Conservation (phyloP, 1,284 basidiomycete genomes). For the Xerocomus cyaneibrunnescens region DNA sequence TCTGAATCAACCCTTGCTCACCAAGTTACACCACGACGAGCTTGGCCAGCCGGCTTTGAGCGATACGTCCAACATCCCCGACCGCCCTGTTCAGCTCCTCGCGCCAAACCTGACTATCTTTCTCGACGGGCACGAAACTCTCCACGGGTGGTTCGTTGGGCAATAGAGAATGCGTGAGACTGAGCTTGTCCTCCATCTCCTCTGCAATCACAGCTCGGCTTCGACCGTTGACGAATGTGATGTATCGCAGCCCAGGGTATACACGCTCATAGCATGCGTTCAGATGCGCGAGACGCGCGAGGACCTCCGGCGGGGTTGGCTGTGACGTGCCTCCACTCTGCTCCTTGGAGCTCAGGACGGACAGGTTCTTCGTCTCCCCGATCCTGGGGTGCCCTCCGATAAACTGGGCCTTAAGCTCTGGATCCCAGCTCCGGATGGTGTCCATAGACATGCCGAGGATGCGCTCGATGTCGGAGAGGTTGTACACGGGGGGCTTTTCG, state of each 20-base stretch:
- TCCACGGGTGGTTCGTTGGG: constrained; percentile 42
- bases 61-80: constrained; percentile 73
- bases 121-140: constrained; percentile 42
- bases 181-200: constrained; percentile 74
- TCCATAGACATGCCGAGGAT: constrained; percentile 62
- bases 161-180: constrained; percentile 49
- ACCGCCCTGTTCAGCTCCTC: constrained; percentile 70
- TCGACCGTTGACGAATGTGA: constrained; percentile 90
- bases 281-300: constrained; percentile 61
- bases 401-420: constrained; percentile 62
- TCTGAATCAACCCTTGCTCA: constrained; percentile 5
- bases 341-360: constrained; percentile 72
- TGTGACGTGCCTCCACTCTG: constrained; percentile 52
- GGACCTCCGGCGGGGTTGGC: constrained; percentile 63
- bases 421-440: constrained; percentile 58
- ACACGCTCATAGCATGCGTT: constrained; percentile 75
- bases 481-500: constrained; percentile 2
- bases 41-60: constrained; percentile 57
- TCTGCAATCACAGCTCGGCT: constrained; percentile 67
- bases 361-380: constrained; percentile 75
- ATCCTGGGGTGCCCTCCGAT: constrained; percentile 86
- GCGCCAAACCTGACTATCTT: constrained; percentile 51
- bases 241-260: constrained; percentile 78
- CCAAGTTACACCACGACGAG: constrained; percentile 12
- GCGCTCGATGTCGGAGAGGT: constrained; percentile 36